Base-by-base conservation (phyloP, 2,329 filamentous ascomycete genomes). In the Fusarium incarnatum region DNA sequence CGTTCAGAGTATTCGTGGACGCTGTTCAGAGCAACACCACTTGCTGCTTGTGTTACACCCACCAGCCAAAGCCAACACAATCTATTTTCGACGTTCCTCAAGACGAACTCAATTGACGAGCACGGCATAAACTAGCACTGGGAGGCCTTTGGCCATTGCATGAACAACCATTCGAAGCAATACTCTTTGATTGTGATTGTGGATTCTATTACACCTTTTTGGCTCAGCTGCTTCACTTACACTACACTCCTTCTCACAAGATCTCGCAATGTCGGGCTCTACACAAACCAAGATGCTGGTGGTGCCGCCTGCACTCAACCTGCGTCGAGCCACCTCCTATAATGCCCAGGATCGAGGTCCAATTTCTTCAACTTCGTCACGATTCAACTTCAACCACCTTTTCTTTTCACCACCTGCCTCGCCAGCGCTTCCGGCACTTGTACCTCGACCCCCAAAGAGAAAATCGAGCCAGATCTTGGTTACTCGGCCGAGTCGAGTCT, bases 321-420 rank as follows among this genome's bases (percentile, higher is more conserved):
- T 90, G 71, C 84, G 88, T 48, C 82, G 87, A 69, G 84, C 86
- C 32, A 83, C 83, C n/a, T 87, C 87, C 6, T 91, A 88, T 77
- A 85, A 82, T 64, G 77, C 84, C 60, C 80, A 83, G 67, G 87
- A 89, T 71, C 85, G 78, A 79, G 75, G 82, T 1, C 85, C 87
- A 9, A 75, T 87, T 12, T 90, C 87, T 25, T 87, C 87, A 52
- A 90, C 85, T 27, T 90, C 85, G 34, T 89, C 88, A 20, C 83
- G 87, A 48, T 90, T 90, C 79, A 88, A 82, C 78, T 89, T 91
- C 79, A 90, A 90, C 74, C 88, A 92, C 68, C 85, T 92, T 41
- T 82, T 90, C 72, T 90, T 88, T 78, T 89, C 88, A 27, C 85
- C 85, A 2, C 92, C 91, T 27, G 90, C 91, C 6, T 95, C 90